Base-by-base conservation (phyloP, 495 filamentous ascomycete genomes). In the Tirmania nivea region DNA sequence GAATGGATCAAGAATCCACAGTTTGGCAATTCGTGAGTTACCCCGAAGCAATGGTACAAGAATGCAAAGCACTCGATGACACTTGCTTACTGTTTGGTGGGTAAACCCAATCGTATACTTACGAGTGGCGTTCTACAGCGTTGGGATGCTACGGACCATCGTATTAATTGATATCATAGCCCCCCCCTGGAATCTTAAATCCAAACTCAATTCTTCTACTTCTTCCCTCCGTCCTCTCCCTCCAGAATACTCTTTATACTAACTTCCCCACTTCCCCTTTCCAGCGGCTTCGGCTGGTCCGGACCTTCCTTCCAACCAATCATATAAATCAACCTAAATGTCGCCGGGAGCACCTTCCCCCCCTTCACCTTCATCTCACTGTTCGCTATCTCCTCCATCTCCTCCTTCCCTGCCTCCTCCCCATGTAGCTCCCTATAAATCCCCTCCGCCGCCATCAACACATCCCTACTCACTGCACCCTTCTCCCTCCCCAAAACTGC, bases 231-330 rank as follows among this genome's bases (percentile, higher is more conserved):
- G n/a, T 70, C 70, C 17, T 72, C 71, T 49, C 74, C 75, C 47
- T 80, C 86, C 36, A 93, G 66, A 16, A 88, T 68, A 69, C 93
- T 85, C 66, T 87, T 87, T 50, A 95, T 68, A 67, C 77, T 87
- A 19, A 89, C 64, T 63, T 89, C 71, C 11, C 84, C 88, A 58
- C 76, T 94, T 1, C 92, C 92, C 55, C 92, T 75, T 56, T 75
- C 65, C 57, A 95, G 67, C 34, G 92, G 88, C 69, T 87, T 69
- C 48, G 76, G 67, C 69, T 95, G 88, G 50, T 79, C 73, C 31
- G 74, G 71, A 0, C 81, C 80, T 60, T 89, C 84, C 66, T 89
- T 92, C 92, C 92, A 99, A 16, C 92, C 92, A 69, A 99, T 96
- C 86, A 96, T 89, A 64, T 84, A 90, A 52, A 45, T 45, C 39